Evolutionary conservation across 148 eudicot species (phyloP), one percentile per base, ranked within the genome.

Genomic region (Rhododendron williamsianum): DNA sequence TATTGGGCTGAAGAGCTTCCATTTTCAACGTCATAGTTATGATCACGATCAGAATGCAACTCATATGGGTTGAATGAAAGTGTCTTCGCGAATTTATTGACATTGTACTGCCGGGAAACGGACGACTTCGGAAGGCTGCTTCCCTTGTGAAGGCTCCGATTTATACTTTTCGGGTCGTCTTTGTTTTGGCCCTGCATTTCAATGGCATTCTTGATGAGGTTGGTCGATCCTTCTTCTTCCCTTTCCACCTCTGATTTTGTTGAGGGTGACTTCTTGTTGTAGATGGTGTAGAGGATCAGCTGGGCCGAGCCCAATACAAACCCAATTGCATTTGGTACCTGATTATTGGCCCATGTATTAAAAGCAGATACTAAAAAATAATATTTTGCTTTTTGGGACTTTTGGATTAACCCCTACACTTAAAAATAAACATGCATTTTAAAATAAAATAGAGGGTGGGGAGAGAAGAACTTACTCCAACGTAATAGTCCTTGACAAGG

Each of bases 251-350:
- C 78, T 3, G 77, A 54, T 79, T 81, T 85, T 41, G 27, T 7
- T 38, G 76, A 21, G 27, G 81, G 10, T 7, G 90, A 46, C 54
- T 81, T 86, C 23, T 52, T 87, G 21, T 60, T 81, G 89, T 91
- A 91, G 16, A 87, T 52, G 21, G 27, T 25, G 79, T 91, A 89
- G 8, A 91, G 63, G 23, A 85, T 23, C 12, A 91, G 54, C 48
- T 91, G 93, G n/a, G 76, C 84, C 5, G 87, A 76, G 56, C 90
- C 88, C 79, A 89, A 80, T 9, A 88, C n/a, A 41, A 88, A 83
- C 30, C 93, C 93, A 12, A 89, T 52, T 27, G 82, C 90, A 81
- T 89, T 91, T 38, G 91, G 89, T 48, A 91, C 85, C 93, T 91
- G 83, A 36, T 83, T 0, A 83, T 72, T 9, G 30, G 73, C 73